phyloP scores from a whole-genome alignment of 2,329 filamentous ascomycete genomes.

The Fusarium dlaminii region DNA sequence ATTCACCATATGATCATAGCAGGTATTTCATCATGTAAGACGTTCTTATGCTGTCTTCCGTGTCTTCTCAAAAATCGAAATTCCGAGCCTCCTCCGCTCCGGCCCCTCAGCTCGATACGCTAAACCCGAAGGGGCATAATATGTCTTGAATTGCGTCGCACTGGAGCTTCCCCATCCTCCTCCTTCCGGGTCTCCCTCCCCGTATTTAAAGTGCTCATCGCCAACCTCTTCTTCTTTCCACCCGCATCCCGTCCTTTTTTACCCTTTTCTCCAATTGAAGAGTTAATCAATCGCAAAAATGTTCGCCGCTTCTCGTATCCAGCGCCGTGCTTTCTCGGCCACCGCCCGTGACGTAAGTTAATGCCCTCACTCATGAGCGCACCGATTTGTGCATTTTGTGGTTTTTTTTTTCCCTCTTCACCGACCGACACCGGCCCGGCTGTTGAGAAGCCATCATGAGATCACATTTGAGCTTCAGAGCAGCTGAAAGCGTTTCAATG shows the following conservation, averaged over 20 bases:
- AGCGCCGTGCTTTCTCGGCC: slow-evolving; percentile 83
- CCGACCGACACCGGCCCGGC: slow-evolving; percentile 32
- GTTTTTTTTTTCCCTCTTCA: slow-evolving; percentile 26
- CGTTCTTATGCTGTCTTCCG: slow-evolving; percentile 20
- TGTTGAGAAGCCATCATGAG: background rate
- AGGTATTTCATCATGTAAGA: background rate
- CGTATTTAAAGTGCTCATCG: slow-evolving; percentile 42
- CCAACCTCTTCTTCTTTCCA: slow-evolving; percentile 34
- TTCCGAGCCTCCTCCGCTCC: slow-evolving; percentile 40
- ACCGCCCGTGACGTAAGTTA: slow-evolving; percentile 77
- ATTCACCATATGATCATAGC: background rate
- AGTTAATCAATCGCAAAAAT: slow-evolving; percentile 58
- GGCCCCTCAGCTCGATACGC: slow-evolving; percentile 25
- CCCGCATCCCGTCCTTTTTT: slow-evolving; percentile 34
- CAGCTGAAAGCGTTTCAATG: background rate
- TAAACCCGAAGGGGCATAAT: slow-evolving; percentile 15
- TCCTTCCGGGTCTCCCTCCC: slow-evolving; percentile 29
- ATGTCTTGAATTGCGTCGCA: slow-evolving; percentile 8
- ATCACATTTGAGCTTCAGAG: background rate
- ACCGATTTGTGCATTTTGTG: slow-evolving; percentile 6
- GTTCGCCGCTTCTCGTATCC: slow-evolving; percentile 77
- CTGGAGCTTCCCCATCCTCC: slow-evolving; percentile 33
- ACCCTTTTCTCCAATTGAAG: slow-evolving; percentile 38
- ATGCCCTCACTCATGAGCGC: slow-evolving; percentile 13
- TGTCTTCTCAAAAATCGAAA: slow-evolving; percentile 28